Evolutionary conservation across 129 eudicot species (phyloP), one percentile per base, ranked within the genome.

Genomic region (Heracleum sosnowskyi): DNA sequence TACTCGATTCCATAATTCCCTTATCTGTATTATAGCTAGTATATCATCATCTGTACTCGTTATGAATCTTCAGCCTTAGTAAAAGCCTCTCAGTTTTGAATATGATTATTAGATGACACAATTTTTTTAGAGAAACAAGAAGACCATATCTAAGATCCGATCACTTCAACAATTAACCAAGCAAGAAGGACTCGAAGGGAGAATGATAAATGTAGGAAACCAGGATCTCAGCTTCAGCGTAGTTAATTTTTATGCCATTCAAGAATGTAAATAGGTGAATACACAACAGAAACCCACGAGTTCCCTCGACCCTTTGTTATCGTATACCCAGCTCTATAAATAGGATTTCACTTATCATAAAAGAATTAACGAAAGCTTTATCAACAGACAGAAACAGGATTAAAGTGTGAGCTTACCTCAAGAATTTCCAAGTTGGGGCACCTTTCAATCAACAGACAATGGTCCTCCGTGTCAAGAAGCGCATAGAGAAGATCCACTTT

Each of bases 361-460:
- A 69, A 60, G 16, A 60, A 69, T 4, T 10, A 6, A 34, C 1
- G 5, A 22, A 15, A 13, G 8, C 11, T 15, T 60, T 69, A 34
- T 60, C 11, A 1, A 69, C 37, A 69, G 18, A 37, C 11, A 69
- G 24, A 18, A 34, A 16, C 35, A 53, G 64, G 6, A 75, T 75
- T 49, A 51, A 4, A 13, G 57, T 5, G 79, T 77, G 29, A 55
- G n/a, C 78, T 55, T 86, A 93, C 98, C 98, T 91, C 97, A 28
- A 93, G 96, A 83, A 86, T 73, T 84, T 93, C 98, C 85, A 93
- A 84, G 80, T 88, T 91, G 41, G 96, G 97, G 75, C 98, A 93
- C 78, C 79, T 76, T 45, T 83, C 85, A 74, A 93, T 84, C 64
- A 93, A 86, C 46, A 45, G 79, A 49, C 97, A 88, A 29, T 89